A percentile compares a stretch with the other conserved stretches of the same genome.
These are phyloP conservation scores for Coemansia reversa DNA, from an alignment of 192 early-diverging fungal species.

Conservation along the genomic window DNA sequence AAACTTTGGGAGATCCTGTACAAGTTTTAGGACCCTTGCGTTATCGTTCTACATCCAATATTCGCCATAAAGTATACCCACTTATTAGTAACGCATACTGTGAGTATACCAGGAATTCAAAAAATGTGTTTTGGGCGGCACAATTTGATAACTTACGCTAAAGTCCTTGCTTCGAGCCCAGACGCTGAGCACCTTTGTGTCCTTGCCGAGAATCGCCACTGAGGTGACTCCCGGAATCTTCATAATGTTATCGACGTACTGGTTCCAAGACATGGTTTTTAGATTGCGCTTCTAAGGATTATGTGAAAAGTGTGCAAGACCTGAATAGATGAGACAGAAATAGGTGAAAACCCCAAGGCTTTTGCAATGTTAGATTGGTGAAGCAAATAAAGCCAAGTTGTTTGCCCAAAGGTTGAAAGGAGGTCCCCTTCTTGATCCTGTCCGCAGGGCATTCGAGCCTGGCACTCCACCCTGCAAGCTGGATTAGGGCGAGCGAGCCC, in stretches of 20 bases:
- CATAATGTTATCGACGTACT: slow-evolving; percentile 67
- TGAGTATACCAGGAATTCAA: neutral
- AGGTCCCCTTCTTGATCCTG: neutral
- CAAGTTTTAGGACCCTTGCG: neutral
- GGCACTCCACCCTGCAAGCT: neutral
- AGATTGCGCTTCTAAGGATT: neutral
- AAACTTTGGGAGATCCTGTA: neutral
- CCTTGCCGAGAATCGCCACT: slow-evolving; percentile 75
- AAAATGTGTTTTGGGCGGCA: neutral
- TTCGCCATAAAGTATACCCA: neutral
- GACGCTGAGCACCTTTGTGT: slow-evolving; percentile 15
- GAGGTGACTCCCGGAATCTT: neutral
- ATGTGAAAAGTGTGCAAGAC: neutral
- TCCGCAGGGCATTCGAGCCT: neutral
- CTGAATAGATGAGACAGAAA: slow-evolving; percentile 13
- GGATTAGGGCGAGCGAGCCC: slow-evolving; percentile 8
- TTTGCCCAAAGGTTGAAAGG: neutral
- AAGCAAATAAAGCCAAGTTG: neutral
- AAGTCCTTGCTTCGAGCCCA: slow-evolving; percentile 74
- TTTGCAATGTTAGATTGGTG: neutral
- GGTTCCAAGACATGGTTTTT: slow-evolving; percentile 72
- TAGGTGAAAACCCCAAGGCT: neutral
- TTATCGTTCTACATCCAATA: neutral
- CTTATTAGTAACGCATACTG: neutral
- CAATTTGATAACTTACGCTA: neutral